These are phyloP conservation scores for Mortierella sp. DNA, from an alignment of 371 early-diverging fungal species.

Conservation along the genomic window DNA sequence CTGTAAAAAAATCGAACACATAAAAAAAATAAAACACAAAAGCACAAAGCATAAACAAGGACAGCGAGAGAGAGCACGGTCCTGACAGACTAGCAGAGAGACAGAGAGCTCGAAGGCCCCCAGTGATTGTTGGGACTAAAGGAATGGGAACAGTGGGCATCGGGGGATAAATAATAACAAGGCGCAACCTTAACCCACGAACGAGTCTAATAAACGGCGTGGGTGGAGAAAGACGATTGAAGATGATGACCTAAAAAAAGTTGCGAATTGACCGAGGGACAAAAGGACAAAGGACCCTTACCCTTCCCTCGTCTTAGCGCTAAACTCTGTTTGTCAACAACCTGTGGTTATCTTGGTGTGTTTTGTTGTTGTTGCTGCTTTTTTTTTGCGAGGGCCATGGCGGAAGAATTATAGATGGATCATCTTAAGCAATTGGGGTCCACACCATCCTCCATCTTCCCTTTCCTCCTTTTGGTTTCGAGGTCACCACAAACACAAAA, in stretches of 20 bases:
- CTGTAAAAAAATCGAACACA: background rate
- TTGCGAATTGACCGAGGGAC: background rate
- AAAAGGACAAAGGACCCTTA: background rate
- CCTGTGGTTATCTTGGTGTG: background rate
- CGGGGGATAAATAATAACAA: background rate
- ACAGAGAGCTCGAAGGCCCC: background rate
- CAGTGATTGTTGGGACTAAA: background rate
- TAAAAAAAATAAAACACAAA: background rate
- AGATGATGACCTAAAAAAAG: background rate
- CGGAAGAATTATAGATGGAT: background rate
- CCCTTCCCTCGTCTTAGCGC: background rate
- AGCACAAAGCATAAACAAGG: background rate
- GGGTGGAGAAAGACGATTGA: no score
- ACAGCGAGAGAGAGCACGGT: background rate
- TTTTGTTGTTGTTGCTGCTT: background rate
- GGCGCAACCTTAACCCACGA: background rate
- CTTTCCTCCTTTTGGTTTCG: no score
- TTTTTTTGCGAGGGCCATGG: background rate
- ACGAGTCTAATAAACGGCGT: background rate
- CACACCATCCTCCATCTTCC: background rate
- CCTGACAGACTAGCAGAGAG: background rate
- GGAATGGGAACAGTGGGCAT: background rate
- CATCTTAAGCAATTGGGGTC: background rate
- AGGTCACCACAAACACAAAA: no score
- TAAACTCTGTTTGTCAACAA: slow-evolving; percentile 2